Evolutionary conservation across 805 yeast genomes (phyloP).

Genomic region (Teunomyces funiuensis): DNA sequence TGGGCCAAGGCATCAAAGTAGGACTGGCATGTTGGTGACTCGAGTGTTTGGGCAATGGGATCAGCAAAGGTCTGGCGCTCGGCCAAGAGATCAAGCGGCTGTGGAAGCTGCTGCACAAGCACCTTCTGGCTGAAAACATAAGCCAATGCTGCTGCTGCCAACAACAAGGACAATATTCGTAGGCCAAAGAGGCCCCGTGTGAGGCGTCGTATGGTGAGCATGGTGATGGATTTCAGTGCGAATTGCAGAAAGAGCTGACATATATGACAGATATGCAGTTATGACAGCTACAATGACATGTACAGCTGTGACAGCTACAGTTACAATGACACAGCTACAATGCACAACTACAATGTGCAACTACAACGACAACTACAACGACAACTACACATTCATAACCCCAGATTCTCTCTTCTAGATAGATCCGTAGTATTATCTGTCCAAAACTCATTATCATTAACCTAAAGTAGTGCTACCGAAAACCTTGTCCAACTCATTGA

Average conservation of each 20-base stretch:
- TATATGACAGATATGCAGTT: no score
- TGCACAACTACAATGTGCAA: no score
- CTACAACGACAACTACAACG: no score
- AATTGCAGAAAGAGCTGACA: no score
- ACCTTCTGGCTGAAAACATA: not conserved
- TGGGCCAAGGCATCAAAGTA: not conserved
- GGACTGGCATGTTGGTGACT: not conserved
- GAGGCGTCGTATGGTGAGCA: constrained; percentile 1
- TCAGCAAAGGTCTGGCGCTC: not conserved
- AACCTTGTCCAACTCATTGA: constrained; percentile 28
- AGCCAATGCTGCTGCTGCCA: not conserved
- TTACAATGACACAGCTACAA: no score
- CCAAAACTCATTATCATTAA: not conserved
- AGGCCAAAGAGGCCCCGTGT: not conserved
- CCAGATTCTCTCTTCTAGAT: no score
- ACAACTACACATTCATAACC: not conserved
- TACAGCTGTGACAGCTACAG: no score
- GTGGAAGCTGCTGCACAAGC: not conserved
- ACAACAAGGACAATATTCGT: not conserved
- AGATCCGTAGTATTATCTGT: no score
- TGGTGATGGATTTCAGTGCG: constrained; percentile 1
- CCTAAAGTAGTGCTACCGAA: constrained; percentile 23
- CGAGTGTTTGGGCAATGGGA: not conserved
- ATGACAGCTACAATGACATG: no score
- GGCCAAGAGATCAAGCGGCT: not conserved